These are phyloP conservation scores for Aspergillus aculeatus DNA, from an alignment of 2,329 filamentous ascomycete genomes.

Conservation along the genomic window DNA sequence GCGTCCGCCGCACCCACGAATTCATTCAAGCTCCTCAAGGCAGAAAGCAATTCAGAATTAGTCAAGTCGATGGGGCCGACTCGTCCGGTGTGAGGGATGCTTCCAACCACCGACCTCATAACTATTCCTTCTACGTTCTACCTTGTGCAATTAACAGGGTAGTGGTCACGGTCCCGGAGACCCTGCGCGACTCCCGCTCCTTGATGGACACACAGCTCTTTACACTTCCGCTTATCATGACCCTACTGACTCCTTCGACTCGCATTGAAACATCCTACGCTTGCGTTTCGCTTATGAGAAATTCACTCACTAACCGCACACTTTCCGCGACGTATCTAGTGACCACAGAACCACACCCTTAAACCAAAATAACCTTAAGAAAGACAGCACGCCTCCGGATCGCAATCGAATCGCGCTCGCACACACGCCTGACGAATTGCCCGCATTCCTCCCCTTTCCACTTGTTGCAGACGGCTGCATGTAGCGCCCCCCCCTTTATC, in stretches of 20 bases:
- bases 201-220: not conserved
- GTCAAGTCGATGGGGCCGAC: not conserved
- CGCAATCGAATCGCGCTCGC: constrained; percentile 6
- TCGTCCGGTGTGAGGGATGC: not conserved
- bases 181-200: constrained; percentile 5
- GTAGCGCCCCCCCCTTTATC: constrained; percentile 21
- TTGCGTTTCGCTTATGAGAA: constrained; percentile 6
- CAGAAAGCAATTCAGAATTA: not conserved
- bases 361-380: not conserved
- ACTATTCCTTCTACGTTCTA: not conserved
- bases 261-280: not conserved
- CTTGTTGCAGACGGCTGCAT: constrained; percentile 22
- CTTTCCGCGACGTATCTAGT: constrained; percentile 14
- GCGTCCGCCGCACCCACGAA: not conserved
- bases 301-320: constrained; percentile 6
- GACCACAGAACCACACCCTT: constrained; percentile 7
- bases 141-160: not conserved
- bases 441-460: constrained; percentile 25
- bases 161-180: constrained; percentile 1
- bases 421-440: constrained; percentile 13
- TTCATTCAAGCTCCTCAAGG: not conserved
- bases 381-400: not conserved
- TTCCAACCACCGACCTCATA: not conserved
- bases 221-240: constrained; percentile 6
- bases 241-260: not conserved